Evolutionary conservation across 257 asterid species (phyloP), one percentile per base, ranked within the genome.

Genomic region (Fraxinus excelsior): DNA sequence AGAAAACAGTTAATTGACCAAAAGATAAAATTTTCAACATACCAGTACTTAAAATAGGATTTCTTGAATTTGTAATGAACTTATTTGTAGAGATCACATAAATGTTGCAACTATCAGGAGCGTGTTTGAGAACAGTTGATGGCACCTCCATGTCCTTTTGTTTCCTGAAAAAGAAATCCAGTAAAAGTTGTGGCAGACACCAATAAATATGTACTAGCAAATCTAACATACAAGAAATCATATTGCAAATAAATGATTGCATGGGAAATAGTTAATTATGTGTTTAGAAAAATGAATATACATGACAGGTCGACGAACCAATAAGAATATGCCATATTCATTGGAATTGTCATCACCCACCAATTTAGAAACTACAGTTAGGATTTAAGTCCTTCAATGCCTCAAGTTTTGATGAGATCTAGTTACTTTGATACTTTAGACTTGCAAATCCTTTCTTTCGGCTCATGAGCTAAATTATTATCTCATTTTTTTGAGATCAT

Each of bases 121-220:
- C 93, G 81, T 86, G 82, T 80, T 82, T 88, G 74, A 89, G 90
- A 81, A 92, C 86, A 79, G 86, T 70, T 74, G 97, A 87, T 6
- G 98, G 94, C 74, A 92, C 97, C 32, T 78, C 86, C 32, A 82
- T 79, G 73, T 88, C 90, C 84, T 83, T 82, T 32, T 82, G 76
- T 74, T 83, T 90, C 91, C 98, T 94, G 74, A 31, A 80, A 79
- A 76, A 65, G 29, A 9, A 8, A 74, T 74, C 34, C 76, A 75
- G 64, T 74, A 77, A 72, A 44, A 69, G 32, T 18, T 71, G 65
- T 7, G 56, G 34, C 69, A 76, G 25, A 66, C 42, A 21, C 31
- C 56, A 69, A 68, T 9, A 53, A 62, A 25, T 14, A 75, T 72
- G 69, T 21, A 65, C 60, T 18, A 74, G 9, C 8, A 25, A 78